A percentile compares a stretch with the other conserved stretches of the same genome.
Conservation (phyloP, 345 rosid genomes). For the Iberis pinnata region DNA sequence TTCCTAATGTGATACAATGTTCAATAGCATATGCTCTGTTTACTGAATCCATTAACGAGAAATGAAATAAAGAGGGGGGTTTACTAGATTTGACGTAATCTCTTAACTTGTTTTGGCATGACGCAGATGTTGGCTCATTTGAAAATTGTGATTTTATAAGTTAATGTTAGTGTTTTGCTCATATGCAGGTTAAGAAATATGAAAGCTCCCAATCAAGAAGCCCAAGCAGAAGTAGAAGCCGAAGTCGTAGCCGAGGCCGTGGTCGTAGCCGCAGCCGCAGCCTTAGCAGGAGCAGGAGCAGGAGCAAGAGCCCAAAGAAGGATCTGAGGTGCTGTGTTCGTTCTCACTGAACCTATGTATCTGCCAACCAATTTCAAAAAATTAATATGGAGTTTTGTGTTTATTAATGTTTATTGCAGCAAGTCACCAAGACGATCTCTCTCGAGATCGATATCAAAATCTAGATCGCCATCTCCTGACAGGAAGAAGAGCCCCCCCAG, state of each 20-base stretch:
- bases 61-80: not conserved
- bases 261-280: conserved; percentile 34
- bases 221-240: conserved; percentile 48
- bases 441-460: conserved; percentile 60
- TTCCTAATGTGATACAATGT: no score
- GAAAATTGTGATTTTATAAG: no score
- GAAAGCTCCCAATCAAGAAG: conserved; percentile 67
- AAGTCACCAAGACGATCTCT: conserved; percentile 48
- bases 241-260: conserved; percentile 43
- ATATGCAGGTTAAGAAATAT: conserved; percentile 57
- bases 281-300: conserved; percentile 45
- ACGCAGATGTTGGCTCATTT: not conserved
- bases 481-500: conserved; percentile 34
- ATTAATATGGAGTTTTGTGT: not conserved
- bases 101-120: not conserved
- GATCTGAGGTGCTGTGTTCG: conserved; percentile 38
- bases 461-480: conserved; percentile 47
- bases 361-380: not conserved
- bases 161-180: not conserved
- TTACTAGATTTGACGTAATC: not conserved
- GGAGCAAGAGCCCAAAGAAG: conserved; percentile 58
- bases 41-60: not conserved
- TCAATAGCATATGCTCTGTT: not conserved
- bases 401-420: conserved; percentile 29
- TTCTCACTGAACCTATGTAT: not conserved